Percentiles rank a stretch among this genome's conserved stretches.
phyloP scores from a whole-genome alignment of 2,329 filamentous ascomycete species.

The Scortechinia acanthostroma region DNA sequence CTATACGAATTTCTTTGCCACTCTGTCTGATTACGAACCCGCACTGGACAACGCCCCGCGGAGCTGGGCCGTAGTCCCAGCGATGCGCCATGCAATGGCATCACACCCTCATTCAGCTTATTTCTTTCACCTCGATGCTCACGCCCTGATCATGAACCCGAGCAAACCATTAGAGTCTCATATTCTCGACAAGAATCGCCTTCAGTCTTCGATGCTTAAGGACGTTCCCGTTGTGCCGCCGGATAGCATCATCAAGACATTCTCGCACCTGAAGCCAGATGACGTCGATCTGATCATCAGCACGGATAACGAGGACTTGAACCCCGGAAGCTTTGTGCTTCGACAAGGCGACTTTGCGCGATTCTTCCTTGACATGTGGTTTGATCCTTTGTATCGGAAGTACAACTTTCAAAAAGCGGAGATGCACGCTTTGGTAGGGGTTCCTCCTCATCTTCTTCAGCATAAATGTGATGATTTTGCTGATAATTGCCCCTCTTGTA shows the following conservation, averaged over 20 bases:
- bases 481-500: not conserved
- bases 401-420: conserved; percentile 98
- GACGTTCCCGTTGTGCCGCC: conserved; percentile 85
- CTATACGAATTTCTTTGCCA: conserved; percentile 78
- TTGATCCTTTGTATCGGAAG: conserved; percentile 82
- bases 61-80: conserved; percentile 75
- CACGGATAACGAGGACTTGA: conserved; percentile 76
- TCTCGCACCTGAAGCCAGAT: conserved; percentile 69
- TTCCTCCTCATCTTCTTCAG: not conserved
- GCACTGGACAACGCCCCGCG: conserved; percentile 42
- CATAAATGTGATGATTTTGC: conserved; percentile 2
- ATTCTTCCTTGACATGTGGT: conserved; percentile 92
- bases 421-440: conserved; percentile 74
- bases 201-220: conserved; percentile 77
- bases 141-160: conserved; percentile 84
- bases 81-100: conserved; percentile 81
- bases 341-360: conserved; percentile 82
- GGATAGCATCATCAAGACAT: conserved; percentile 94
- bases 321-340: conserved; percentile 71
- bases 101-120: conserved; percentile 70
- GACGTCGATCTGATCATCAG: conserved; percentile 77
- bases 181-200: conserved; percentile 56
- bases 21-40: conserved; percentile 64
- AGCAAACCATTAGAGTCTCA: conserved; percentile 61
- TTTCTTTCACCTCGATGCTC: conserved; percentile 81